These are phyloP conservation scores for Dunaliella sp. DNA, from an alignment of 139 green algal genomes.

Conservation along the genomic window DNA sequence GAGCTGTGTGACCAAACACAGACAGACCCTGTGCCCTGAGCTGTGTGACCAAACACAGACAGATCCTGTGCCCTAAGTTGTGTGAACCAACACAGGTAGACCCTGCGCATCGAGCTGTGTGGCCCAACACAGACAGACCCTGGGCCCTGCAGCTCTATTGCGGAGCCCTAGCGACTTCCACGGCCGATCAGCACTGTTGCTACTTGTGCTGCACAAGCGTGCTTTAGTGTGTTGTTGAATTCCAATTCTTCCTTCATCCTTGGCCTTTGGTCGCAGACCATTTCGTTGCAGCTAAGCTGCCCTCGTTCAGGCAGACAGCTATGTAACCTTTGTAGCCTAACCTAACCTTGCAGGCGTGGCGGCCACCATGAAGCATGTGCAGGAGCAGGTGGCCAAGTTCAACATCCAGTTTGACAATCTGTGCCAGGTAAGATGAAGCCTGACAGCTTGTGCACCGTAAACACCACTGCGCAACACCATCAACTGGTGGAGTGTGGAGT, in stretches of 20 bases:
- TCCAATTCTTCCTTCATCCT: neutral
- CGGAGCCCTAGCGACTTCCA: neutral
- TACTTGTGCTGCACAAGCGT: neutral
- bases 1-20: neutral
- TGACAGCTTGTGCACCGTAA: neutral
- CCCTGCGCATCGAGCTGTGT: too few relatives aligned
- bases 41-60: too few relatives aligned
- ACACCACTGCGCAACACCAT: too few relatives aligned
- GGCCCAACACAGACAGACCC: too few relatives aligned
- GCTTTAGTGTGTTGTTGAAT: neutral
- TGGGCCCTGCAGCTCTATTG: too few relatives aligned
- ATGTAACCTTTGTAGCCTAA: constrained; percentile 4
- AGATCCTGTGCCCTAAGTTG: too few relatives aligned
- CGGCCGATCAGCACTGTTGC: neutral
- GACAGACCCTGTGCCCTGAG: too few relatives aligned
- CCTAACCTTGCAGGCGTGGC: neutral
- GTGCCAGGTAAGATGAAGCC: constrained; percentile 63
- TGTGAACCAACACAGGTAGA: too few relatives aligned
- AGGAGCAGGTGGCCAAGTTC: constrained; percentile 45
- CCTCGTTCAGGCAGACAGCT: neutral
- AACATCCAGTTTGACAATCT: constrained; percentile 98
- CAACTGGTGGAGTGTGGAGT: too few relatives aligned
- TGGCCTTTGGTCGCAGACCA: neutral
- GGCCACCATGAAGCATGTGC: neutral
- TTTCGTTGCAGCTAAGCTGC: neutral